Evolutionary conservation across 1,139 yeast genomes (phyloP).

Genomic region (Yamadazyma conglobata): DNA sequence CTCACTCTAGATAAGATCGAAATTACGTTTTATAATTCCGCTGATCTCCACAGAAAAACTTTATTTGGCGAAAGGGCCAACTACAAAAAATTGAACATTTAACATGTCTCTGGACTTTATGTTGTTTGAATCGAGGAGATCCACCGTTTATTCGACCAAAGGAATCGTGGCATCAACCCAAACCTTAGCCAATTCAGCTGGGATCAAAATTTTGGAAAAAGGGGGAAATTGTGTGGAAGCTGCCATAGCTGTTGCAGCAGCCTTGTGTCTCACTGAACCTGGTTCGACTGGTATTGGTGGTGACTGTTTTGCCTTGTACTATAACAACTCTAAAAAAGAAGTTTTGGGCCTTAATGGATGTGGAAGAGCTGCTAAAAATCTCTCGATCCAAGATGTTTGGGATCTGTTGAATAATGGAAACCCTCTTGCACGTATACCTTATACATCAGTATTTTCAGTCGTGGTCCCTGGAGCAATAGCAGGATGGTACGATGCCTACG

Average conservation of each 20-base stretch:
- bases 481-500: slow-evolving; percentile 44
- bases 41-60: too few relatives aligned
- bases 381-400: slow-evolving; percentile 49
- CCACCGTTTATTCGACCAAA: slow-evolving; percentile 70
- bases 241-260: slow-evolving; percentile 77
- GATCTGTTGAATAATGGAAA: slow-evolving; percentile 37
- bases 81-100: too few relatives aligned
- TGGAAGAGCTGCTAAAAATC: slow-evolving; percentile 60
- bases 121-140: slow-evolving; percentile 58
- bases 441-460: slow-evolving; percentile 44
- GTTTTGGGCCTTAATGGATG: slow-evolving; percentile 75
- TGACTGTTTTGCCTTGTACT: slow-evolving; percentile 69
- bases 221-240: slow-evolving; percentile 87
- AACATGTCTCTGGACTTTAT: slow-evolving; percentile 18
- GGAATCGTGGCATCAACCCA: slow-evolving; percentile 78
- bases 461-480: slow-evolving; percentile 21
- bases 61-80: too few relatives aligned
- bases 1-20: too few relatives aligned
- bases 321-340: slow-evolving; percentile 44
- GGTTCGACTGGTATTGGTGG: slow-evolving; percentile 82
- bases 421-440: slow-evolving; percentile 40
- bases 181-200: slow-evolving; percentile 76
- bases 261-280: slow-evolving; percentile 69
- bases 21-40: too few relatives aligned
- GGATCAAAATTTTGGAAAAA: slow-evolving; percentile 55